These are phyloP conservation scores for Boletus rubroflammeus DNA, from an alignment of 768 basidiomycete genomes.

Conservation along the genomic window DNA sequence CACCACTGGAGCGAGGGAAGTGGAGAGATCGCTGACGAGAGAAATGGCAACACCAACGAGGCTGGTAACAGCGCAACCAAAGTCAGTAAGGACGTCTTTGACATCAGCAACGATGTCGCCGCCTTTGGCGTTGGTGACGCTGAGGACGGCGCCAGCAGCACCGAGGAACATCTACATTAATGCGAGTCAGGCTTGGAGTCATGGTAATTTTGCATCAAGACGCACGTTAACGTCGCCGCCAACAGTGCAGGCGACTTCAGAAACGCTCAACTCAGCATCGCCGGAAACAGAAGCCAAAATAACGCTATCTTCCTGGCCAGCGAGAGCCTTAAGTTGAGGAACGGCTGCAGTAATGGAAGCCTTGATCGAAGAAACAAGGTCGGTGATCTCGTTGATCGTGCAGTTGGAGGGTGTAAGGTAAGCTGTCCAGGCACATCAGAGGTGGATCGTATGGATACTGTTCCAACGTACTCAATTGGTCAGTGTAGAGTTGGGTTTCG, in stretches of 20 bases:
- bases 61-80: conserved; percentile 18
- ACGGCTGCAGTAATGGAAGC: conserved; percentile 20
- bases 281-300: conserved; percentile 23
- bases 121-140: background rate
- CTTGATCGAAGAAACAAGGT: conserved; percentile 25
- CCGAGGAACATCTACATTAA: conserved; percentile 25
- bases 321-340: conserved; percentile 25
- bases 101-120: background rate
- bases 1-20: conserved; percentile 21
- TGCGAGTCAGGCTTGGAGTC: background rate
- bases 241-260: conserved; percentile 24
- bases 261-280: conserved; percentile 26
- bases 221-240: conserved; percentile 22
- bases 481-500: conserved; percentile 14
- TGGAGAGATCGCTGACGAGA: conserved; percentile 25
- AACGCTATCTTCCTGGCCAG: conserved; percentile 15
- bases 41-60: conserved; percentile 13
- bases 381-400: conserved; percentile 18
- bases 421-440: conserved; percentile 17
- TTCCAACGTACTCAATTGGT: conserved; percentile 28
- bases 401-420: conserved; percentile 23
- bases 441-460: background rate
- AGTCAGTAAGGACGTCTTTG: conserved; percentile 3
- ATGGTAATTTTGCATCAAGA: background rate
- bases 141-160: conserved; percentile 25